Evolutionary conservation across 2,329 filamentous ascomycete species (phyloP).

Genomic region (Pseudogymnoascus sp.): DNA sequence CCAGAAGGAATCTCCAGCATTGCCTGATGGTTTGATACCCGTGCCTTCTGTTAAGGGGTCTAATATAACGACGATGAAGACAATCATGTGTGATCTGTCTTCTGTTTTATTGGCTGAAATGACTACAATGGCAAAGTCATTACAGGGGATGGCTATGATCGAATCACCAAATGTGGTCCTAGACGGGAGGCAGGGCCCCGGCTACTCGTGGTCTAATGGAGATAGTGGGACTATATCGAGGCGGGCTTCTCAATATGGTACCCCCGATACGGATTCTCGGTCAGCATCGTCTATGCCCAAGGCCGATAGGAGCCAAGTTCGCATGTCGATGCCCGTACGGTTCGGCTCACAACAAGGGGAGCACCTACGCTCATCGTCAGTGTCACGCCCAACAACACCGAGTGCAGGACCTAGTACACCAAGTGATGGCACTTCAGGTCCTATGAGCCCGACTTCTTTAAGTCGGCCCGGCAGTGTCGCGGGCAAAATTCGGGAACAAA

Average conservation of each 20-base stretch:
- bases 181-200: constrained; percentile 35
- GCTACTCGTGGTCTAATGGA: constrained; percentile 35
- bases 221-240: constrained; percentile 37
- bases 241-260: constrained; percentile 49
- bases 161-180: constrained; percentile 62
- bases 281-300: constrained; percentile 48
- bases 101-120: constrained; percentile 68
- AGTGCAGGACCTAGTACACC: constrained; percentile 33
- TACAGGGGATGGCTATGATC: constrained; percentile 66
- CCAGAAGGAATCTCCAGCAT: constrained; percentile 40
- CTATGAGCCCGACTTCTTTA: background rate
- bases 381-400: constrained; percentile 23
- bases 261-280: constrained; percentile 38
- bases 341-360: constrained; percentile 33
- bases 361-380: constrained; percentile 32
- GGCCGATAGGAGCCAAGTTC: constrained; percentile 53
- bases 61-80: constrained; percentile 73
- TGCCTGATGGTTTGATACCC: constrained; percentile 61
- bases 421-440: constrained; percentile 17
- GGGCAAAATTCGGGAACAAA: constrained; percentile 20
- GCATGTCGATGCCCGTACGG: constrained; percentile 75
- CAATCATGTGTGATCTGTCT: constrained; percentile 71
- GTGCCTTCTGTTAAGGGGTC: constrained; percentile 63
- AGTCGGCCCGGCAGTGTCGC: background rate
- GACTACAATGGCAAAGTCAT: constrained; percentile 63